These are phyloP conservation scores for Encephalitozoon intestinalis DNA, from an alignment of 371 early-diverging fungal genomes.

Conservation along the genomic window DNA sequence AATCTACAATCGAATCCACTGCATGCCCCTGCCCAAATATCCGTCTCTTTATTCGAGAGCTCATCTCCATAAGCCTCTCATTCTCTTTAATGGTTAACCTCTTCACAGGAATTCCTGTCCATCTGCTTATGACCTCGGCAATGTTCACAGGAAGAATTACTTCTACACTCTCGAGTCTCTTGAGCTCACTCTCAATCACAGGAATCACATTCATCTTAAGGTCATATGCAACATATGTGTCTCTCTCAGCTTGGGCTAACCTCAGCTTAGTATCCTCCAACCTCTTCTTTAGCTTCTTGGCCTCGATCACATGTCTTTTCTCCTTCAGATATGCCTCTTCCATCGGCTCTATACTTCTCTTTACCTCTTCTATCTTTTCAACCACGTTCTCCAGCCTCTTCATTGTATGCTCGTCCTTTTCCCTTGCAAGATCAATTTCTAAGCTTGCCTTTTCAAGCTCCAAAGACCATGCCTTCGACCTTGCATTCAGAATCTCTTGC, in stretches of 20 bases:
- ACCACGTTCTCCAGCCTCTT: constrained; percentile 43
- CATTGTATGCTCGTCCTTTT: background rate
- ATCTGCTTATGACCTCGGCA: constrained; percentile 71
- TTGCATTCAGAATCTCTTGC: constrained; percentile 67
- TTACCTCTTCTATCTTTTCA: constrained; percentile 44
- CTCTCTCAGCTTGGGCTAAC: constrained; percentile 55
- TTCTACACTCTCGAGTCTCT: constrained; percentile 64
- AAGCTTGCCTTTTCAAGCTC: constrained; percentile 59
- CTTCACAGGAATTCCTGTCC: constrained; percentile 77
- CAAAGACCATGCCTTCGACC: constrained; percentile 57
- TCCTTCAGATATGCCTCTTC: constrained; percentile 53
- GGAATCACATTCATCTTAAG: constrained; percentile 72
- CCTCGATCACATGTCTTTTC: constrained; percentile 50
- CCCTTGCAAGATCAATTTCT: constrained; percentile 50
- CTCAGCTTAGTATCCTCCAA: constrained; percentile 56
- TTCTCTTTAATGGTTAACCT: constrained; percentile 70
- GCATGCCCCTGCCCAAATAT: constrained; percentile 79
- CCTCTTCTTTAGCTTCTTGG: constrained; percentile 50
- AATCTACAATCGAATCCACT: constrained; percentile 69
- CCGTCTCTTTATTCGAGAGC: constrained; percentile 64
- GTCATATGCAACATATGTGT: constrained; percentile 53
- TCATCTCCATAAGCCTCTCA: constrained; percentile 72
- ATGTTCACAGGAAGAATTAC: constrained; percentile 74
- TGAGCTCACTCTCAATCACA: constrained; percentile 64
- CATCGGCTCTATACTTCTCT: constrained; percentile 41